A percentile compares a stretch with the other conserved stretches of the same genome.
Evolutionary conservation across 2,329 filamentous ascomycete genomes (phyloP).

Genomic region (Graphium sp.): DNA sequence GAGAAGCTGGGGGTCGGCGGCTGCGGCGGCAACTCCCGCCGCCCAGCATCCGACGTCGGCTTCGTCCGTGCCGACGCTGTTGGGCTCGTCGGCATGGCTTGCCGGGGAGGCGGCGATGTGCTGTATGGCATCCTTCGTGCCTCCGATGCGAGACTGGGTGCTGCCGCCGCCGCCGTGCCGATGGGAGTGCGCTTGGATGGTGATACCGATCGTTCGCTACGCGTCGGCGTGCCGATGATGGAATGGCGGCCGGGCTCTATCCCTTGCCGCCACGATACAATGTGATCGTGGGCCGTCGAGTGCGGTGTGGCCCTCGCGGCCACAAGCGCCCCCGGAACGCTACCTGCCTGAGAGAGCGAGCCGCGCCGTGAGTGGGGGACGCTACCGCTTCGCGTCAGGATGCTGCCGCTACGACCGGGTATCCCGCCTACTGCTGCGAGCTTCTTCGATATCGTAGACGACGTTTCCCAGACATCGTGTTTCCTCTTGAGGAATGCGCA

Average conservation of each 20-base stretch:
- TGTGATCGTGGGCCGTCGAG: constrained; percentile 48
- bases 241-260: constrained; percentile 25
- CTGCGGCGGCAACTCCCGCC: constrained; percentile 12
- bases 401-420: constrained; percentile 39
- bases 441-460: constrained; percentile 58
- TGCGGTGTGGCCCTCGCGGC: neutral
- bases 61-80: constrained; percentile 15
- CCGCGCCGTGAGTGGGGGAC: constrained; percentile 29
- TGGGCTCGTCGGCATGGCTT: constrained; percentile 2
- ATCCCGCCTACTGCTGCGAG: constrained; percentile 41
- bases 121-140: constrained; percentile 26
- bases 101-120: constrained; percentile 8
- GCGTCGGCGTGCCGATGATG: constrained; percentile 20
- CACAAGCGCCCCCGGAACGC: constrained; percentile 7
- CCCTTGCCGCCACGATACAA: constrained; percentile 72
- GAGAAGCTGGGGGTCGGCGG: constrained; percentile 41
- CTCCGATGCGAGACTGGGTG: constrained; percentile 27
- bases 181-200: constrained; percentile 27
- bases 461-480: constrained; percentile 61
- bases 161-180: constrained; percentile 15
- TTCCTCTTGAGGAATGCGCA: constrained; percentile 70
- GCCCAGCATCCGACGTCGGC: constrained; percentile 16
- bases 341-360: constrained; percentile 24
- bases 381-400: constrained; percentile 34
- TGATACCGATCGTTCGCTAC: constrained; percentile 38